Conservation (phyloP, 1,284 basidiomycete species). For the Phellinidium pouzarii region DNA sequence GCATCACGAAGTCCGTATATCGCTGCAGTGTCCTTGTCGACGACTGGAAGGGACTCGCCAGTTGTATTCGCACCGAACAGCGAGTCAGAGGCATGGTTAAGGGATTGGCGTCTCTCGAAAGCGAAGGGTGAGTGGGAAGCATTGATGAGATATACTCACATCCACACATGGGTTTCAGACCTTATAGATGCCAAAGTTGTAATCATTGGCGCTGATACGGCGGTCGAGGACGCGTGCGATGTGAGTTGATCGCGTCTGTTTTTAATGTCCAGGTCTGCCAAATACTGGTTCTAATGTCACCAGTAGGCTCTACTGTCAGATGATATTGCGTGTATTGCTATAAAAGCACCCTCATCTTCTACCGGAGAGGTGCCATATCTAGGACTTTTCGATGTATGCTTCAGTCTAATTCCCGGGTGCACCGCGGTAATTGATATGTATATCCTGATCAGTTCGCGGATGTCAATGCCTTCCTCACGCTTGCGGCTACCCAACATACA, state of each 20-base stretch:
- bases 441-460: constrained; percentile 66
- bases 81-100: constrained; percentile 52
- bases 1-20: neutral
- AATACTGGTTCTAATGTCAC: neutral
- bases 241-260: constrained; percentile 33
- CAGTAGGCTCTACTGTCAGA: constrained; percentile 54
- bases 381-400: constrained; percentile 69
- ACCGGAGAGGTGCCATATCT: constrained; percentile 33
- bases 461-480: constrained; percentile 73
- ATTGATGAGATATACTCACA: neutral
- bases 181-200: constrained; percentile 60
- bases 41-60: constrained; percentile 23
- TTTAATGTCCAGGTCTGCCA: neutral
- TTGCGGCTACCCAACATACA: constrained; percentile 70
- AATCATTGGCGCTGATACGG: constrained; percentile 54
- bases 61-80: constrained; percentile 29
- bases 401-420: constrained; percentile 1
- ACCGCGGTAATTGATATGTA: neutral
- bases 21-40: neutral
- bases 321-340: constrained; percentile 54
- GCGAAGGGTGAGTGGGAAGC: constrained; percentile 42
- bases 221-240: constrained; percentile 75
- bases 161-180: constrained; percentile 32
- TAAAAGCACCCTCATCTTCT: constrained; percentile 36
- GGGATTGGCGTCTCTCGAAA: constrained; percentile 45